These are phyloP conservation scores for Malus hybrid DNA, from an alignment of 331 rosid genomes.

Conservation along the genomic window DNA sequence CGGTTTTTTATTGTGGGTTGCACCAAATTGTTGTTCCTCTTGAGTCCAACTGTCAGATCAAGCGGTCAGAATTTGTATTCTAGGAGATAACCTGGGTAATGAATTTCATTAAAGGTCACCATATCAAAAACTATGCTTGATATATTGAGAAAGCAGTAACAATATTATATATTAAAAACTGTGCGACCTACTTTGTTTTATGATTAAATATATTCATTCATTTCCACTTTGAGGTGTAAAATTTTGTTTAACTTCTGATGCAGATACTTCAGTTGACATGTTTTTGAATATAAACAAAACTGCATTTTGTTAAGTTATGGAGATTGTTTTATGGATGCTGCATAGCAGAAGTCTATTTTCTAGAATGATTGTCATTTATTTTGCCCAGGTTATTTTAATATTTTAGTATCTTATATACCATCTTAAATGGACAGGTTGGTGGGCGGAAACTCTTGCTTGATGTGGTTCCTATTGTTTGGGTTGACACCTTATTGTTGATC, in stretches of 20 bases:
- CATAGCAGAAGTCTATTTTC: background rate
- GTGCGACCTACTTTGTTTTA: background rate
- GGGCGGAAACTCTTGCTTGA: constrained; percentile 69
- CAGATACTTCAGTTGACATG: background rate
- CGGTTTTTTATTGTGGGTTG: background rate
- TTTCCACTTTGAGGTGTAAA: background rate
- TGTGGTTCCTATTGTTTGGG: constrained; percentile 12
- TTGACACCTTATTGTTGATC: too few species aligned
- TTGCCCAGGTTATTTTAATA: constrained; percentile 3
- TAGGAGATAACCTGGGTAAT: background rate
- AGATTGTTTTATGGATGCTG: background rate
- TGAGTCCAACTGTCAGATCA: background rate
- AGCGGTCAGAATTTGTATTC: too few species aligned
- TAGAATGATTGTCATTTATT: background rate
- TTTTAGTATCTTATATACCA: constrained; percentile 26
- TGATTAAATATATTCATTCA: background rate
- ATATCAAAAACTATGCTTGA: background rate
- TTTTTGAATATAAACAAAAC: background rate
- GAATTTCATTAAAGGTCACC: background rate
- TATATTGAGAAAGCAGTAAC: background rate
- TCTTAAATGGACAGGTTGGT: constrained; percentile 66
- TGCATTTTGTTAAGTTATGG: background rate
- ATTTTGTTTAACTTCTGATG: background rate
- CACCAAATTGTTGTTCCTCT: background rate
- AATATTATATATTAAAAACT: background rate